Conservation (phyloP, 179 eudicot species). For the Patellifolia procumbens region DNA sequence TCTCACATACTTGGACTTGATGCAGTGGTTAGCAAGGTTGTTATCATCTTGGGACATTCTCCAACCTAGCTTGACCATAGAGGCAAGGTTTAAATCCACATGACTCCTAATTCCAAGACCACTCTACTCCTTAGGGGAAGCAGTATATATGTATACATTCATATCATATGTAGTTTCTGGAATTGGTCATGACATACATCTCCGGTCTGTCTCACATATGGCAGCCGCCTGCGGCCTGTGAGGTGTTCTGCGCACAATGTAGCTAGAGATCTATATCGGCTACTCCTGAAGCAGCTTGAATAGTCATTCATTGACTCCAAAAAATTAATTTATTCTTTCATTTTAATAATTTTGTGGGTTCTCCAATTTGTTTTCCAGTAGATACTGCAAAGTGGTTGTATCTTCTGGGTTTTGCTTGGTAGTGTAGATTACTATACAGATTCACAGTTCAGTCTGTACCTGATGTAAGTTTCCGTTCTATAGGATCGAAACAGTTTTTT, state of each 20-base stretch:
- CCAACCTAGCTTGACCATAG: too few relatives aligned
- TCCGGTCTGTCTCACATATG: not conserved
- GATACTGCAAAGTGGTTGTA: slow-evolving; percentile 20
- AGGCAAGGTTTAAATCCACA: too few relatives aligned
- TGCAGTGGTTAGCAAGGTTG: too few relatives aligned
- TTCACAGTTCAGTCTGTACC: slow-evolving; percentile 19
- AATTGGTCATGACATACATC: slow-evolving; percentile 11
- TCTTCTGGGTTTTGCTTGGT: slow-evolving; percentile 18
- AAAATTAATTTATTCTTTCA: slow-evolving; percentile 32
- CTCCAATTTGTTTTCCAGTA: slow-evolving; percentile 6
- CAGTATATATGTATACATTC: not conserved
- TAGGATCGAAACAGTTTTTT: not conserved
- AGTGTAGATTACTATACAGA: slow-evolving; percentile 20
- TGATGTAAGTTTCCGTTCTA: slow-evolving; percentile 5
- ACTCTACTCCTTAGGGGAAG: too few relatives aligned
- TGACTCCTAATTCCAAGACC: too few relatives aligned
- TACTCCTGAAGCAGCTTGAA: slow-evolving; percentile 26
- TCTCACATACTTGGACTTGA: too few relatives aligned
- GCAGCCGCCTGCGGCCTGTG: too few relatives aligned
- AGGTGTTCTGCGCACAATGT: slow-evolving; percentile 9
- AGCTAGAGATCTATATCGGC: slow-evolving; percentile 20
- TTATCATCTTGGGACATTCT: too few relatives aligned
- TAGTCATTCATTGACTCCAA: slow-evolving; percentile 24
- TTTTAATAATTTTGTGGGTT: not conserved
- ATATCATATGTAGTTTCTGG: not conserved